These are phyloP conservation scores for Neostapfia colusana DNA, from an alignment of 176 grass and related monocot genomes.

Conservation along the genomic window DNA sequence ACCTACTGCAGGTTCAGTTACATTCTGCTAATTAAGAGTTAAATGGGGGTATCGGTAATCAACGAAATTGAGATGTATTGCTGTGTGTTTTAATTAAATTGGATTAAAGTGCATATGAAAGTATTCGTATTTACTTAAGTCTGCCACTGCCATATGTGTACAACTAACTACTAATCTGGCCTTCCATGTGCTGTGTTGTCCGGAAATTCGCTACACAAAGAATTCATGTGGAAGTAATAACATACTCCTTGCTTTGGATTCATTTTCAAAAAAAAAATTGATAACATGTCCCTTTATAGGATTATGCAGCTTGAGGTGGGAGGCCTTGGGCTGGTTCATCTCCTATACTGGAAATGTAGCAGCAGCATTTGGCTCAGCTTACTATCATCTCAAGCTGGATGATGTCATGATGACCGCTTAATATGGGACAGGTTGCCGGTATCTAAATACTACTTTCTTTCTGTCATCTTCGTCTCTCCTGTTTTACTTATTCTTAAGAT, in stretches of 20 bases:
- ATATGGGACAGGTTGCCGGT: too few species aligned
- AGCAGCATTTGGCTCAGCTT: slow-evolving; percentile 93
- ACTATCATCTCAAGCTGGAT: slow-evolving; percentile 98
- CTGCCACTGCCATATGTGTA: neutral
- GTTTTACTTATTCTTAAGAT: slow-evolving; percentile 14
- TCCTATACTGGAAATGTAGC: too few species aligned
- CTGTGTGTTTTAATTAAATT: neutral
- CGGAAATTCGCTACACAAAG: neutral
- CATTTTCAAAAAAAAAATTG: too few species aligned
- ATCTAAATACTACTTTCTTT: slow-evolving; percentile 52
- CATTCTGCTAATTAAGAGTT: neutral
- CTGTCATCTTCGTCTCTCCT: slow-evolving; percentile 8
- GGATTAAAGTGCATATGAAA: neutral
- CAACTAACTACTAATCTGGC: slow-evolving; percentile 20
- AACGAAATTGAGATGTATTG: neutral
- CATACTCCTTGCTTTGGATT: too few species aligned
- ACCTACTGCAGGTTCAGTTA: neutral
- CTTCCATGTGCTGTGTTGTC: neutral
- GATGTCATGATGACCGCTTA: too few species aligned
- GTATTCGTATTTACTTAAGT: slow-evolving; percentile 9
- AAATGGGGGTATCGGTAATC: neutral
- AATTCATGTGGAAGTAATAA: neutral
- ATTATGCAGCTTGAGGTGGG: slow-evolving; percentile 77
- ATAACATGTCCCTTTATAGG: slow-evolving; percentile 10
- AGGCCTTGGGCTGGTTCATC: slow-evolving; percentile 73